phyloP scores from a whole-genome alignment of 768 basidiomycete genomes.

The Boletus rubroflammeus region DNA sequence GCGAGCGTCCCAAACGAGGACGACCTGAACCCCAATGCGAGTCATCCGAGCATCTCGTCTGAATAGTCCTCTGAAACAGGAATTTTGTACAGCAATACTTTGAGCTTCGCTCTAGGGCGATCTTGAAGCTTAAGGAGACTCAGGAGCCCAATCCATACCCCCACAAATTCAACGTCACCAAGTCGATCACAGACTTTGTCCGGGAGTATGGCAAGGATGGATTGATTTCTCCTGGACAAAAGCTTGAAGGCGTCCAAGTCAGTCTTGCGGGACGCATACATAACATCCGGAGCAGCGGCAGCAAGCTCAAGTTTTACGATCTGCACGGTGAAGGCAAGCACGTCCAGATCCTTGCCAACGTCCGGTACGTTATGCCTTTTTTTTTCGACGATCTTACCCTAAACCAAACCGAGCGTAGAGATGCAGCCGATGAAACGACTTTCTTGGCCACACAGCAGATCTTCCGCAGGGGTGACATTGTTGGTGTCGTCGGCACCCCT shows the following conservation, averaged over 20 bases:
- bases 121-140: constrained; percentile 79
- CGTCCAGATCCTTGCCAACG: constrained; percentile 94
- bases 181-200: constrained; percentile 73
- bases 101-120: constrained; percentile 86
- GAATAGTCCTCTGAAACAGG: neutral
- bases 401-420: constrained; percentile 37
- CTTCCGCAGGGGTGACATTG: constrained; percentile 94
- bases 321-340: constrained; percentile 88
- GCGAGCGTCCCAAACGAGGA: constrained; percentile 59
- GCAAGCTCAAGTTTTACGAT: constrained; percentile 93
- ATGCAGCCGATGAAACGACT: constrained; percentile 55
- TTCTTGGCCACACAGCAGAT: constrained; percentile 76
- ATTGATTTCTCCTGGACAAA: constrained; percentile 61
- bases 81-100: constrained; percentile 79
- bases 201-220: constrained; percentile 69
- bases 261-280: constrained; percentile 88
- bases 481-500: constrained; percentile 87
- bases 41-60: constrained; percentile 28
- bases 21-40: constrained; percentile 86
- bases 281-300: constrained; percentile 77
- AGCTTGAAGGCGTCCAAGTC: constrained; percentile 55
- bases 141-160: constrained; percentile 94
- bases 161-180: constrained; percentile 94
- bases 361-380: constrained; percentile 49
- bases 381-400: neutral